These are phyloP conservation scores for Chloranthus sessilifolius DNA, from an alignment of 164 flowering plant species.

Conservation along the genomic window DNA sequence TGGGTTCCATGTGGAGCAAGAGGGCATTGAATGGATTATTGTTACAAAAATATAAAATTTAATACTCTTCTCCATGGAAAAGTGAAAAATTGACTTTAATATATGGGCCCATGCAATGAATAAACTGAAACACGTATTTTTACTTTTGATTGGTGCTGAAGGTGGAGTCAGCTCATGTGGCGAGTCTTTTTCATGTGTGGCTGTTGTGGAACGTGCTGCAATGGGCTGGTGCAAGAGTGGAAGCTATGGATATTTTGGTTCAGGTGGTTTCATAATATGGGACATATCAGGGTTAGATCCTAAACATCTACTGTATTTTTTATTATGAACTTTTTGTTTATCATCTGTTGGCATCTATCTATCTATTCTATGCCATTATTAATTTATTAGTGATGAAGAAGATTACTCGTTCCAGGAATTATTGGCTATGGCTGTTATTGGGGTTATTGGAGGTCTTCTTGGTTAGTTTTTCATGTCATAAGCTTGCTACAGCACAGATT, in stretches of 20 bases:
- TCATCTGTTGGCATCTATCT: neutral
- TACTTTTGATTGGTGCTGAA: too few relatives aligned
- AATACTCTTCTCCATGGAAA: too few relatives aligned
- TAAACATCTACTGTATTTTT: too few relatives aligned
- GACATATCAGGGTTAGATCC: conserved; percentile 77
- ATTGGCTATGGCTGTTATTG: conserved; percentile 97
- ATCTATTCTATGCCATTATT: neutral
- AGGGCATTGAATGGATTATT: too few relatives aligned
- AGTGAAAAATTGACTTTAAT: too few relatives aligned
- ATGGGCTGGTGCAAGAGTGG: conserved; percentile 98
- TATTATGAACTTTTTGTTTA: too few relatives aligned
- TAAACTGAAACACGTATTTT: too few relatives aligned
- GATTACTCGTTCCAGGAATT: conserved; percentile 92
- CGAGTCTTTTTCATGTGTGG: conserved; percentile 98
- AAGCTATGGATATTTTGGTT: conserved; percentile 96
- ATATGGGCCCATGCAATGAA: too few relatives aligned
- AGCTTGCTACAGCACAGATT: neutral
- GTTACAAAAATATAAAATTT: too few relatives aligned
- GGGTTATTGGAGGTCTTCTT: conserved; percentile 94
- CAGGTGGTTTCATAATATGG: conserved; percentile 99
- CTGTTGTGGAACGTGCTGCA: conserved; percentile 90
- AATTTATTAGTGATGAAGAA: conserved; percentile 74
- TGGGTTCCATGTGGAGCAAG: too few relatives aligned
- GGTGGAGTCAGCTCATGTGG: conserved; percentile 99
- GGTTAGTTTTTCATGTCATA: conserved; percentile 42